A percentile compares a stretch with the other conserved stretches of the same genome.
phyloP scores from a whole-genome alignment of 495 filamentous ascomycete genomes.

The Lichina pygmaea region DNA sequence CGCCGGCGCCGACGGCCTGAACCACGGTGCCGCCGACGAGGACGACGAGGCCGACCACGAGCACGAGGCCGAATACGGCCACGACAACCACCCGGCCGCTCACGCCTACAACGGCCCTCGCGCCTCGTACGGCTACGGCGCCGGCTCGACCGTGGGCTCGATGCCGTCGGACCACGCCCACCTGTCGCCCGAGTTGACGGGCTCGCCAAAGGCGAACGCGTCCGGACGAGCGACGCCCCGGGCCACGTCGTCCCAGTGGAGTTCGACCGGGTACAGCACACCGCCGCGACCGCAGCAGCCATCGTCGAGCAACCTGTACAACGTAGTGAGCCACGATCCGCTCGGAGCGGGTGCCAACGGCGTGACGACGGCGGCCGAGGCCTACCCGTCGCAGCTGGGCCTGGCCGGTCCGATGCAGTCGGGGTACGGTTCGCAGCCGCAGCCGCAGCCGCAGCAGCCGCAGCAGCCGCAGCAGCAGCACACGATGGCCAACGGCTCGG shows the following conservation, averaged over 20 bases:
- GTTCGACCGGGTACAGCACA: constrained; percentile 43
- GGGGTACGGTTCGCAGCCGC: constrained; percentile 21
- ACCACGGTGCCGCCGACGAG: constrained; percentile 23
- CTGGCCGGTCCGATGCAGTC: constrained; percentile 27
- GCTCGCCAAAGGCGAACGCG: constrained; percentile 62
- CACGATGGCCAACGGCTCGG: constrained; percentile 33
- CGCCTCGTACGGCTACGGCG: constrained; percentile 45
- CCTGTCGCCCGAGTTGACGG: constrained; percentile 60
- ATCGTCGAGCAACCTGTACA: constrained; percentile 63
- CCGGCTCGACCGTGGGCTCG: constrained; percentile 32
- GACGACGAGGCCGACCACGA: constrained; percentile 58
- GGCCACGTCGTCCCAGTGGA: constrained; percentile 49
- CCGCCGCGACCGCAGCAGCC: constrained; percentile 42
- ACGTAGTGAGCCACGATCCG: constrained; percentile 57
- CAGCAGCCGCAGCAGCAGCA: constrained; percentile 15
- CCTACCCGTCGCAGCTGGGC: constrained; percentile 36
- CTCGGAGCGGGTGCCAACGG: constrained; percentile 42
- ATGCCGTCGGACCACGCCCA: constrained; percentile 54
- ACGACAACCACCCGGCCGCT: constrained; percentile 18
- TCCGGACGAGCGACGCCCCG: constrained; percentile 76
- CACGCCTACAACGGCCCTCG: constrained; percentile 34
- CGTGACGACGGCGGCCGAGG: constrained; percentile 18
- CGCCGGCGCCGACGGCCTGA: constrained; percentile 26
- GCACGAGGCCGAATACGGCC: constrained; percentile 57
- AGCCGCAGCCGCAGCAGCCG: constrained; percentile 7